These are phyloP conservation scores for Aspergillus sojae DNA, from an alignment of 2,329 filamentous ascomycete species.

Conservation along the genomic window DNA sequence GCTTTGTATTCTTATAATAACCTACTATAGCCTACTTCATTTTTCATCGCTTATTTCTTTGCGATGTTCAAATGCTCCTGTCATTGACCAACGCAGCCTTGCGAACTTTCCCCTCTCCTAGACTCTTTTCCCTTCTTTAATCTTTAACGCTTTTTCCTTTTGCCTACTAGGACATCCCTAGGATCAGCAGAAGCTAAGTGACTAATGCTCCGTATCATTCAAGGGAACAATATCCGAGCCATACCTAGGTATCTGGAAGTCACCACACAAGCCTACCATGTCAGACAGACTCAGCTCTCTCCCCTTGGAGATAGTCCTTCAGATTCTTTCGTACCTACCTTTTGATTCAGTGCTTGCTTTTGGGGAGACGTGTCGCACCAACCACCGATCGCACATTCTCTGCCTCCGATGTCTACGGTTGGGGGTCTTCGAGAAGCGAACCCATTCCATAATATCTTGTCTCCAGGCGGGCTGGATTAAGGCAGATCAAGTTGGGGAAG, in stretches of 20 bases:
- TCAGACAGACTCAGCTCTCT: constrained; percentile 26
- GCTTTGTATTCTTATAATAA: neutral
- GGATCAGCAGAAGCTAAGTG: neutral
- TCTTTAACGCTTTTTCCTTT: neutral
- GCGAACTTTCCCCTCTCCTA: neutral
- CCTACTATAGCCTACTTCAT: neutral
- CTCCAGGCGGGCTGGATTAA: constrained; percentile 29
- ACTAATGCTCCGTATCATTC: neutral
- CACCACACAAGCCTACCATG: constrained; percentile 10
- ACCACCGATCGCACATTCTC: constrained; percentile 30
- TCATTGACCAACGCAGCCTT: neutral
- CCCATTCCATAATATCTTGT: constrained; percentile 36
- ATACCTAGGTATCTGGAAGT: neutral
- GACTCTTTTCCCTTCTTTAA: neutral
- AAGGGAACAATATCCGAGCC: neutral
- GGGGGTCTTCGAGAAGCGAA: constrained; percentile 35
- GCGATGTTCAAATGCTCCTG: neutral
- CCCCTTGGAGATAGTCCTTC: constrained; percentile 35
- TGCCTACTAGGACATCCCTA: neutral
- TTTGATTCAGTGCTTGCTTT: constrained; percentile 34
- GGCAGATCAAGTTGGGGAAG: constrained; percentile 20
- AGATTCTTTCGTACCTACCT: constrained; percentile 34
- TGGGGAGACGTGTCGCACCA: constrained; percentile 31
- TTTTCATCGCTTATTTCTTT: neutral
- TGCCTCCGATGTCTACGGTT: constrained; percentile 34